A percentile compares a stretch with the other conserved stretches of the same genome.
phyloP scores from a whole-genome alignment of 2,329 filamentous ascomycete genomes.

The Leptographium radiaticola region DNA sequence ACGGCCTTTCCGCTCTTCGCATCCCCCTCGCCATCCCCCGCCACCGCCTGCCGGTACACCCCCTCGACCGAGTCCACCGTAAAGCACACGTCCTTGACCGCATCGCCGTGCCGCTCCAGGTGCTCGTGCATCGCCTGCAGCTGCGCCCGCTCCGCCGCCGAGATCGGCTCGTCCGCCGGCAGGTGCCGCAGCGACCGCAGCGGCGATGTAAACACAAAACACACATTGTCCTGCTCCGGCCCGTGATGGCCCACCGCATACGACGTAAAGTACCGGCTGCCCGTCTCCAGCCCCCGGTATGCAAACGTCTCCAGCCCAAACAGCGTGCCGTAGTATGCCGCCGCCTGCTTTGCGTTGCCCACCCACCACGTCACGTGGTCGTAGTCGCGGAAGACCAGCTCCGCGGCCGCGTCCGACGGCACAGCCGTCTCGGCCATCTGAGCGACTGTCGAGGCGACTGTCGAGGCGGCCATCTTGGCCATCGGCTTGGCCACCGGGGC shows the following conservation, averaged over 20 bases:
- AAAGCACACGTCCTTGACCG: conserved; percentile 89
- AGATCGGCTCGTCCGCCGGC: conserved; percentile 46
- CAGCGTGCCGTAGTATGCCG: conserved; percentile 73
- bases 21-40: conserved; percentile 31
- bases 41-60: conserved; percentile 63
- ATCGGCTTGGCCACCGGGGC: background rate
- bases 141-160: conserved; percentile 47
- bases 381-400: conserved; percentile 62
- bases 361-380: conserved; percentile 95
- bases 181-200: conserved; percentile 48
- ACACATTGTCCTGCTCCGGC: conserved; percentile 38
- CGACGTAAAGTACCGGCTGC: conserved; percentile 65
- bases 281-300: conserved; percentile 80
- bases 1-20: background rate
- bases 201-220: conserved; percentile 76
- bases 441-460: background rate
- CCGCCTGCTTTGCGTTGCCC: conserved; percentile 91
- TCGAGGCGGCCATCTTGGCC: background rate
- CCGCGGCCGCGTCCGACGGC: background rate
- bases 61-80: conserved; percentile 81
- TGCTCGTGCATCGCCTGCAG: conserved; percentile 69
- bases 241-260: conserved; percentile 62
- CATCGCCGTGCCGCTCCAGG: conserved; percentile 79
- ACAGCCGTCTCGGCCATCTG: background rate
- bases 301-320: conserved; percentile 78